Evolutionary conservation across 2,329 filamentous ascomycete genomes (phyloP).

Genomic region (Fusarium stilboides): DNA sequence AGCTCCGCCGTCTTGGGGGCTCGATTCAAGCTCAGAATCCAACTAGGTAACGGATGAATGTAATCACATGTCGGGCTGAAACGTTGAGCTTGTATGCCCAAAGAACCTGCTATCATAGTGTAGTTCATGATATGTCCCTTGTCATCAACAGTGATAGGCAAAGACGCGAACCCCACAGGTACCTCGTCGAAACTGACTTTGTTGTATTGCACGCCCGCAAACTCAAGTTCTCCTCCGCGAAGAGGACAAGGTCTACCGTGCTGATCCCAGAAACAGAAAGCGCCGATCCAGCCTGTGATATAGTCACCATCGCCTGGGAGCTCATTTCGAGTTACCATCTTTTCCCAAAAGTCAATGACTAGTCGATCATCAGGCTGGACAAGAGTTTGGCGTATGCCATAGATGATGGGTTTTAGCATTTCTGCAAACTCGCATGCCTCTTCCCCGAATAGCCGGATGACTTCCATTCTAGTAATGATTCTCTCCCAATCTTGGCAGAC

Average conservation of each 20-base stretch:
- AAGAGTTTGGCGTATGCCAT: neutral
- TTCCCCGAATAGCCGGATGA: neutral
- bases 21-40: neutral
- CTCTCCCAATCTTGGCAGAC: fast-evolving
- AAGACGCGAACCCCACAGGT: neutral
- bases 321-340: neutral
- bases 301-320: neutral
- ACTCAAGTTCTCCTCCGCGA: fast-evolving
- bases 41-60: neutral
- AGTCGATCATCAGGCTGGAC: neutral
- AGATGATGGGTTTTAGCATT: neutral
- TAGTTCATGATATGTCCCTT: fast-evolving
- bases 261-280: neutral
- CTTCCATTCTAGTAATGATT: neutral
- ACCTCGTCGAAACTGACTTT: neutral
- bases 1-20: too few relatives aligned
- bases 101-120: neutral
- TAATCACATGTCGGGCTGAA: too few relatives aligned
- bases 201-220: neutral
- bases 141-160: neutral
- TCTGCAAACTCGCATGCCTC: neutral
- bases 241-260: too few relatives aligned
- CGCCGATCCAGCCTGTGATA: neutral
- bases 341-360: neutral
- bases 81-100: too few relatives aligned